Conservation (phyloP, 2,329 filamentous ascomycete species). For the Ambrosiella cleistominuta region DNA sequence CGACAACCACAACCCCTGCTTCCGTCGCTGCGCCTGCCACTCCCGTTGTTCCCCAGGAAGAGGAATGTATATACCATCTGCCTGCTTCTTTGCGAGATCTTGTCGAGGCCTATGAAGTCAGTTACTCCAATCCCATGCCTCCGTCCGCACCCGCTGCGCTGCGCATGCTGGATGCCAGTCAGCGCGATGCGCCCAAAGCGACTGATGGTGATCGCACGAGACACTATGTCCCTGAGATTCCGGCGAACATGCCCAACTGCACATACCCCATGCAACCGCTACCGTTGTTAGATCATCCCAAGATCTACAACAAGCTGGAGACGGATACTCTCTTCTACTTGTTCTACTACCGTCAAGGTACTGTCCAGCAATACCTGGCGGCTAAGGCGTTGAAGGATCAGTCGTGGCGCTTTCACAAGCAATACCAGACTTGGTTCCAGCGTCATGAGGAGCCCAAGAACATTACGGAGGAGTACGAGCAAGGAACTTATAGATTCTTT, state of each 20-base stretch:
- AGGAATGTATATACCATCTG: constrained; percentile 83
- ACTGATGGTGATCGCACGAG: constrained; percentile 66
- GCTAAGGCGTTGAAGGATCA: constrained; percentile 96
- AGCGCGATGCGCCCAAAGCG: constrained; percentile 54
- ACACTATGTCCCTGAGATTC: constrained; percentile 68
- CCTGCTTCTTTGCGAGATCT: constrained; percentile 78
- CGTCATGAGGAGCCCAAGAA: constrained; percentile 95
- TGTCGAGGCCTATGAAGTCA: constrained; percentile 75
- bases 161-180: constrained; percentile 58
- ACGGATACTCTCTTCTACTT: constrained; percentile 96
- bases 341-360: constrained; percentile 96
- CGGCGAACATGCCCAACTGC: constrained; percentile 53
- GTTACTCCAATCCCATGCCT: constrained; percentile 49
- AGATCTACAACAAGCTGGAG: constrained; percentile 76
- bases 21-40: constrained; percentile 16
- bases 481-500: constrained; percentile 97
- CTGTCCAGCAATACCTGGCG: constrained; percentile 86
- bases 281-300: constrained; percentile 75
- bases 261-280: constrained; percentile 91
- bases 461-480: constrained; percentile 96
- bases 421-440: constrained; percentile 99
- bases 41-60: constrained; percentile 22
- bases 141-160: constrained; percentile 48
- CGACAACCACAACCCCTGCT: background rate
- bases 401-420: constrained; percentile 98